Base-by-base conservation (phyloP, 441 rosid species). In the Sinapis alba region DNA sequence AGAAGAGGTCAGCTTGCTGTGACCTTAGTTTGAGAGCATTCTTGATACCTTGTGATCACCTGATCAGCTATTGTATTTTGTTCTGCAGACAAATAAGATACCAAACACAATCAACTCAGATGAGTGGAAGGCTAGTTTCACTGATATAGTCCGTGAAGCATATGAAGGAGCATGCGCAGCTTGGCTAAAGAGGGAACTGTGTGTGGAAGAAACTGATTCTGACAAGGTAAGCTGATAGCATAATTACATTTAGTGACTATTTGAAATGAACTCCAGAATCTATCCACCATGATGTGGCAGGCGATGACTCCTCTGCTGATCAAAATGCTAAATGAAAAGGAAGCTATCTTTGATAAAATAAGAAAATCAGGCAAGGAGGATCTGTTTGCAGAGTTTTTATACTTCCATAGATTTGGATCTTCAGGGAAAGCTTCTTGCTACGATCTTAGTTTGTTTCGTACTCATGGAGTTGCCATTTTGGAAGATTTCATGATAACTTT, bases 401-500 rank as follows among this genome's bases (percentile, higher is more conserved):
- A 82, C 84, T 87, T 87, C 82, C 81, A 91, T 30, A 82, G 79
- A 77, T 89, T 74, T 81, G 90, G 94, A 67, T 84, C 86, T 85
- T 78, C 78, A 30, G 79, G 83, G 86, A 85, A 85, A 74, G 78
- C 74, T 72, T 82, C 83, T 77, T 86, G 83, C 75, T 92, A 88
- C 19, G 81, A 86, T 72, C 72, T 73, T 45, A 78, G 79, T 77
- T 82, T 95, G 83, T 89, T 91, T 79, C 62, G 72, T 57, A 68
- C 68, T 36, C 87, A 87, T 34, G 97, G 92, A 66, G 87, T 79
- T 76, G 83, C 97, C 77, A 85, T 91, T 78, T 80, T 95, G 83
- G 97, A 95, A 85, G 97, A 91, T 82, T 79, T 93, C 84, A 88
- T 90, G 65, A 84, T 93, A 81, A 85, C 87, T 30, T 79, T 95